Percentiles rank a stretch among this genome's conserved stretches.
Evolutionary conservation across 805 yeast species (phyloP).

Genomic region (Barnettozyma wickerhamii): DNA sequence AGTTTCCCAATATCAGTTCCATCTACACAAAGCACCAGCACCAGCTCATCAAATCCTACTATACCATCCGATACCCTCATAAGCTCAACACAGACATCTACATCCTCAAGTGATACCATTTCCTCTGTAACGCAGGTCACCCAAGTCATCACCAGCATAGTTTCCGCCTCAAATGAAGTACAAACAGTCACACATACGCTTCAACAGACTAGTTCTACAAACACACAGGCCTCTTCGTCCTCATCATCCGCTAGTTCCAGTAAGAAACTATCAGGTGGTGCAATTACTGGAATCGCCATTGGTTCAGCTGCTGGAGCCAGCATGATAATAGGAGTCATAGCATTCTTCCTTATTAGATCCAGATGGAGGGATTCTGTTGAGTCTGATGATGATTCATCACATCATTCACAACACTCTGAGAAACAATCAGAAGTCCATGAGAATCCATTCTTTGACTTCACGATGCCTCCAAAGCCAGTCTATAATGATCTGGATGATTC

Average conservation of each 20-base stretch:
- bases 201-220: slow-evolving; percentile 7
- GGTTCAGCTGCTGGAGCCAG: slow-evolving; percentile 46
- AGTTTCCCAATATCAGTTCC: background rate
- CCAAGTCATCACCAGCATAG: slow-evolving; percentile 14
- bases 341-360: slow-evolving; percentile 12
- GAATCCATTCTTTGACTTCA: too few species aligned
- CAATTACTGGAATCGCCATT: slow-evolving; percentile 58
- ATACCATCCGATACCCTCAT: too few species aligned
- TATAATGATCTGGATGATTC: too few species aligned
- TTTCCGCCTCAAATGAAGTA: slow-evolving; percentile 13
- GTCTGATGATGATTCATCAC: slow-evolving; percentile 33
- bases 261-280: slow-evolving; percentile 33
- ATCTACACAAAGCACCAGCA: too few species aligned
- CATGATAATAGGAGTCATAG: slow-evolving; percentile 27
- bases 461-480: too few species aligned
- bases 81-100: slow-evolving; percentile 3
- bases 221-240: slow-evolving; percentile 6
- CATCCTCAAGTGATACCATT: slow-evolving; percentile 8
- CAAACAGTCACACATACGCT: slow-evolving; percentile 10
- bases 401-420: too few species aligned
- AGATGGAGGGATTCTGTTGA: slow-evolving; percentile 12
- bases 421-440: too few species aligned
- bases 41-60: background rate
- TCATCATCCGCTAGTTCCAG: slow-evolving; percentile 13
- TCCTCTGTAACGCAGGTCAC: slow-evolving; percentile 5